Conservation (phyloP, 768 basidiomycete genomes). For the Glaciozyma antarctica region DNA sequence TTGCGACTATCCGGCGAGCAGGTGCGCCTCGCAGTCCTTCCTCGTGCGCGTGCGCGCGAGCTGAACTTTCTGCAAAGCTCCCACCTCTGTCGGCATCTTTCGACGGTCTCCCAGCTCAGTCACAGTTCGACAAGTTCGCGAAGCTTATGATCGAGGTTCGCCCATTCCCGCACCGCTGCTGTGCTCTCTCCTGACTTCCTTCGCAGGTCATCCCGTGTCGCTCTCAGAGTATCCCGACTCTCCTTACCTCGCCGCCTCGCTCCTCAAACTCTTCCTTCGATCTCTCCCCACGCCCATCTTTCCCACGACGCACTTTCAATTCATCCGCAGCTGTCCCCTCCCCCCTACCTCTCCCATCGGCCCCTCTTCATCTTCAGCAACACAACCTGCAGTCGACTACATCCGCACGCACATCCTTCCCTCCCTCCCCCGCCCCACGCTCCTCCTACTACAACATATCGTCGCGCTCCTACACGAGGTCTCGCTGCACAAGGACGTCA, state of each 20-base stretch:
- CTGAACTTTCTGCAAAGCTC: no score
- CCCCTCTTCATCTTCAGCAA: background rate
- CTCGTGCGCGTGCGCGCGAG: background rate
- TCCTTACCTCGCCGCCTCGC: constrained; percentile 23
- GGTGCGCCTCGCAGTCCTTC: background rate
- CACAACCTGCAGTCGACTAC: background rate
- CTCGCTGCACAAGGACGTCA: background rate
- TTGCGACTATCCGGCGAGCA: background rate
- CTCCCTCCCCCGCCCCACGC: background rate
- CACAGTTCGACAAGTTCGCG: constrained; percentile 10
- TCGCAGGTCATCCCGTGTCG: constrained; percentile 9
- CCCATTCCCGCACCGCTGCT: background rate
- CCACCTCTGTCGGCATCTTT: constrained; percentile 23
- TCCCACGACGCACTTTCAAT: background rate
- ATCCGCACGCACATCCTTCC: constrained; percentile 4
- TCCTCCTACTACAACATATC: background rate
- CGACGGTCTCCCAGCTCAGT: constrained; percentile 16
- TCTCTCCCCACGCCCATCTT: constrained; percentile 8
- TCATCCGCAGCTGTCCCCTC: background rate
- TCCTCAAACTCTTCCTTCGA: constrained; percentile 22
- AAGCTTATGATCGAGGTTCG: constrained; percentile 11
- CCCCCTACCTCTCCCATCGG: background rate
- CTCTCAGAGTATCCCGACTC: constrained; percentile 15
- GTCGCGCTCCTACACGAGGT: background rate
- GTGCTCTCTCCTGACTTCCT: no score